A percentile compares a stretch with the other conserved stretches of the same genome.
Evolutionary conservation across 768 basidiomycete species (phyloP).

Genomic region (Pilatotrama ljubarskyi): DNA sequence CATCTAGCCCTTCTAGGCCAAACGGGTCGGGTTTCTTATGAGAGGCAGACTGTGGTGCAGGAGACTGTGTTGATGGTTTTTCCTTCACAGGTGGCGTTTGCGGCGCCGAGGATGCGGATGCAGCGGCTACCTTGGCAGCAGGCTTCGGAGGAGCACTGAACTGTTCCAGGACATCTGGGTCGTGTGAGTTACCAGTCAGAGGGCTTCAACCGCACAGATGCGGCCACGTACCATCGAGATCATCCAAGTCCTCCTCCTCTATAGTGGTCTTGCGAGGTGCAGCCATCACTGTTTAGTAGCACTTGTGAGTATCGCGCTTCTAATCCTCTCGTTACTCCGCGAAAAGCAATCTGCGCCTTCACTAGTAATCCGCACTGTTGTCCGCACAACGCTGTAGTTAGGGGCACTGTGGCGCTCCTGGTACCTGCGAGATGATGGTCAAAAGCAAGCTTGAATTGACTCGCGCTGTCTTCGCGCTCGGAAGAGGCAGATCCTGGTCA

Average conservation of each 20-base stretch:
- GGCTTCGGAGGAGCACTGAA: conserved; percentile 34
- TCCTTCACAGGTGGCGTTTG: conserved; percentile 22
- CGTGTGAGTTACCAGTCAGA: conserved; percentile 11
- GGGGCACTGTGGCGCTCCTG: too few relatives aligned
- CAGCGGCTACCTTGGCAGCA: conserved; percentile 16
- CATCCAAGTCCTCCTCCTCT: conserved; percentile 62
- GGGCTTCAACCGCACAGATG: neutral
- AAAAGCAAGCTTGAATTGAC: neutral
- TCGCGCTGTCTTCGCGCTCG: neutral
- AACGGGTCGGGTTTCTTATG: conserved; percentile 13
- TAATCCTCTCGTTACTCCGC: too few relatives aligned
- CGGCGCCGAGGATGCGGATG: conserved; percentile 20
- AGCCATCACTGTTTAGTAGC: conserved; percentile 5
- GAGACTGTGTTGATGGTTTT: conserved; percentile 11
- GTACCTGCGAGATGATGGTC: neutral
- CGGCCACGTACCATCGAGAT: conserved; percentile 54
- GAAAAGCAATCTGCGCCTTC: too few relatives aligned
- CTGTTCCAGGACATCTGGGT: conserved; percentile 50
- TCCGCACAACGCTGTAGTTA: too few relatives aligned
- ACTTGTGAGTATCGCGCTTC: too few relatives aligned
- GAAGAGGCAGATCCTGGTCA: neutral
- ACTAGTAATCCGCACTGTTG: too few relatives aligned
- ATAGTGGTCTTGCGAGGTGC: conserved; percentile 16
- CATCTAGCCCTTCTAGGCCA: conserved; percentile 27
- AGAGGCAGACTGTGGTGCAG: conserved; percentile 3